These are phyloP conservation scores for Phytophthora capsici DNA, from an alignment of 352 stramenopile species.

Conservation along the genomic window DNA sequence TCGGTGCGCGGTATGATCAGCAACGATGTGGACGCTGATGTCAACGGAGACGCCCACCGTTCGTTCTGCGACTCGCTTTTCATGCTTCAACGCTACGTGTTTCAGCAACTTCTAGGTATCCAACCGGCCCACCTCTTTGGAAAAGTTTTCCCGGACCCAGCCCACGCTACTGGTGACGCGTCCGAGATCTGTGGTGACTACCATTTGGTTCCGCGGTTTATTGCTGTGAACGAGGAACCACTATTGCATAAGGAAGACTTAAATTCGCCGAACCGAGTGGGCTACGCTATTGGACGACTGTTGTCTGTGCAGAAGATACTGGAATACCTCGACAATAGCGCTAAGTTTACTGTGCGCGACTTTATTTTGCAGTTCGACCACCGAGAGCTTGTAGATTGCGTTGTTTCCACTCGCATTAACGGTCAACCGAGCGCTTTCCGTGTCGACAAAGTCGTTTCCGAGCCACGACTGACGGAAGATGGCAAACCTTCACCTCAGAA, in stretches of 20 bases:
- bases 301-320: slow-evolving; percentile 71
- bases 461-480: slow-evolving; percentile 20
- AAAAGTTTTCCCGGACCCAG: slow-evolving; percentile 61
- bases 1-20: slow-evolving; percentile 41
- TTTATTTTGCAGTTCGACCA: slow-evolving; percentile 64
- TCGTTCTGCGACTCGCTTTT: slow-evolving; percentile 65
- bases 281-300: slow-evolving; percentile 73
- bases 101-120: slow-evolving; percentile 79
- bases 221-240: slow-evolving; percentile 68
- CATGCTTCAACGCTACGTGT: slow-evolving; percentile 77
- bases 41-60: slow-evolving; percentile 32
- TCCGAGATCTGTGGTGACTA: slow-evolving; percentile 77
- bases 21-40: slow-evolving; percentile 32
- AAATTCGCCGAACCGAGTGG: slow-evolving; percentile 75
- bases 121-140: slow-evolving; percentile 74
- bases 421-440: slow-evolving; percentile 65
- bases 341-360: slow-evolving; percentile 51
- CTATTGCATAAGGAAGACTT: slow-evolving; percentile 72
- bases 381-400: slow-evolving; percentile 62
- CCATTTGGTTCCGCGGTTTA: slow-evolving; percentile 84
- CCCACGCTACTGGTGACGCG: slow-evolving; percentile 56
- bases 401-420: slow-evolving; percentile 81
- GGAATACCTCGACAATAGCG: slow-evolving; percentile 64
- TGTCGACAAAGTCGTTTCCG: slow-evolving; percentile 58
- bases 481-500: slow-evolving; percentile 9